phyloP scores from a whole-genome alignment of 768 basidiomycete species.

The Mycena rebaudengoi region DNA sequence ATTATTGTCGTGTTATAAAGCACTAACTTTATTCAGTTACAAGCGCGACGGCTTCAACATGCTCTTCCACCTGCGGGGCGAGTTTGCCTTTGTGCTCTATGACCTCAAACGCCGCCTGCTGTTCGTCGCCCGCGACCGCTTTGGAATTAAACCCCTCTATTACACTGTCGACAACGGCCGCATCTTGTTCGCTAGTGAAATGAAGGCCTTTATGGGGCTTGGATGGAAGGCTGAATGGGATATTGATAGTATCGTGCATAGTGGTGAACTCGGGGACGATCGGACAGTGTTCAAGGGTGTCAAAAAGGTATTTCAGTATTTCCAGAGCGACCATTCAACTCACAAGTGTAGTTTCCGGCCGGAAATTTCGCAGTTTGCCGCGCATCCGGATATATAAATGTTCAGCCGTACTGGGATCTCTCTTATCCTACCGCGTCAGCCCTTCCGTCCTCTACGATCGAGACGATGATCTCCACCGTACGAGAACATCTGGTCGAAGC shows the following conservation, averaged over 20 bases:
- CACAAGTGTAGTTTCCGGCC: not conserved
- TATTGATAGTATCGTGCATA: constrained; percentile 3
- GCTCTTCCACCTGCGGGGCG: constrained; percentile 10
- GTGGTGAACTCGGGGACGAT: constrained; percentile 1
- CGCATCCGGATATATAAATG: not conserved
- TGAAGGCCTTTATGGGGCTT: not conserved
- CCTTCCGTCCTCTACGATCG: not conserved
- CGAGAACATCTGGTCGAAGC: constrained; percentile 4
- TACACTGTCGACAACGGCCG: too few relatives aligned
- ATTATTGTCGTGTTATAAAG: not conserved
- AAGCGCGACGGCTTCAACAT: constrained; percentile 9
- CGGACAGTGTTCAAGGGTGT: constrained; percentile 11
- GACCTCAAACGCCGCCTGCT: constrained; percentile 2
- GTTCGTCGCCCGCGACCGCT: constrained; percentile 18
- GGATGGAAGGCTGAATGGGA: constrained; percentile 21
- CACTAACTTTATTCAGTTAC: constrained; percentile 2
- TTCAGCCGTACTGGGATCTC: not conserved
- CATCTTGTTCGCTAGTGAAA: too few relatives aligned
- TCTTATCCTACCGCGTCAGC: not conserved
- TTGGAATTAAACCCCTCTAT: too few relatives aligned
- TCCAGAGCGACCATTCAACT: not conserved
- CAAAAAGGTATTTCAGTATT: not conserved
- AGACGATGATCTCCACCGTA: not conserved
- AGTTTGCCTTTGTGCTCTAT: not conserved
- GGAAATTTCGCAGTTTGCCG: not conserved